These are phyloP conservation scores for Crithidia thermophila DNA, from an alignment of 208 protist genomes.

Conservation along the genomic window DNA sequence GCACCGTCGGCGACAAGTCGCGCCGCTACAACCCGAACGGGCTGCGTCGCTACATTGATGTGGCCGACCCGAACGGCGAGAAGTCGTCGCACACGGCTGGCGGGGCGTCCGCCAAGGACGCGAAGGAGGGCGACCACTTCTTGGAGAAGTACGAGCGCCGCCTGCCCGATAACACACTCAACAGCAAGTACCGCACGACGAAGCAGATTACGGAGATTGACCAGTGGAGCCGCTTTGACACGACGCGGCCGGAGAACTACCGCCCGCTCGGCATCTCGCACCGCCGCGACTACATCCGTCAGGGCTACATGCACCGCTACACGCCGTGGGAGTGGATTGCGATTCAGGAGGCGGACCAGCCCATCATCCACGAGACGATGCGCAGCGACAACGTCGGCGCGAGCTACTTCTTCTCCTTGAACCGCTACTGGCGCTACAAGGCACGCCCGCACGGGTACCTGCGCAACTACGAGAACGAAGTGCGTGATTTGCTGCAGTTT, in stretches of 20 bases:
- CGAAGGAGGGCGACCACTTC: conserved; percentile 64
- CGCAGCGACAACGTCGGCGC: conserved; percentile 74
- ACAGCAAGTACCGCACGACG: conserved; percentile 61
- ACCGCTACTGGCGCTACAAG: conserved; percentile 91
- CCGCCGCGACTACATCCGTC: conserved; percentile 83
- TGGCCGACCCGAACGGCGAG: conserved; percentile 76
- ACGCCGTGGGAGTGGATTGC: conserved; percentile 93
- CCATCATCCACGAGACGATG: conserved; percentile 81
- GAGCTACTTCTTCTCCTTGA: conserved; percentile 85
- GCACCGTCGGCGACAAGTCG: conserved; percentile 77
- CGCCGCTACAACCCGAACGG: conserved; percentile 64
- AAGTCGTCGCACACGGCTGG: conserved; percentile 19
- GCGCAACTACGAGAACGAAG: conserved; percentile 88
- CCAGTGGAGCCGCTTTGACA: conserved; percentile 76
- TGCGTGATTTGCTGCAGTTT: conserved; percentile 87
- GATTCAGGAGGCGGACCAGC: conserved; percentile 90
- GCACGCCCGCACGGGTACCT: conserved; percentile 89
- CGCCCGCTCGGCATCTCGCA: conserved; percentile 87
- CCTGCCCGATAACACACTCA: conserved; percentile 3
- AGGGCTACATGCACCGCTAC: conserved; percentile 85
- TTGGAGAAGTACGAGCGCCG: conserved; percentile 84
- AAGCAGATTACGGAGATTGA: conserved; percentile 92
- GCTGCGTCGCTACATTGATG: conserved; percentile 83
- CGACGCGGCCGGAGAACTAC: conserved; percentile 81
- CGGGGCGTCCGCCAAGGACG: neutral